A percentile compares a stretch with the other conserved stretches of the same genome.
Conservation (phyloP, 2,329 filamentous ascomycete species). For the Lachnellula willkommii region DNA sequence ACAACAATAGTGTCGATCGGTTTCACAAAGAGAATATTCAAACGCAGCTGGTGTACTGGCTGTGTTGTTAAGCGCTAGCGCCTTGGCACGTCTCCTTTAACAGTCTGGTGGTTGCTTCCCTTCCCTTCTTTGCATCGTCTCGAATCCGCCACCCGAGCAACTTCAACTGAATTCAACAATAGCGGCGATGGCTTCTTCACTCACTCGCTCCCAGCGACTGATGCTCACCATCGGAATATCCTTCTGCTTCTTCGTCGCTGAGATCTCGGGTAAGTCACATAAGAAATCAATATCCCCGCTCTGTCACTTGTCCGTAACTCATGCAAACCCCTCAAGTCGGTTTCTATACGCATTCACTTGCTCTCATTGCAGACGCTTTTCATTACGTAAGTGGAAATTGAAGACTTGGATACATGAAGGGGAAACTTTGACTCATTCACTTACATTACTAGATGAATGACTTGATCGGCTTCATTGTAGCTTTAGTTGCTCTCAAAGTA, state of each 20-base stretch:
- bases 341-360: slow-evolving; percentile 65
- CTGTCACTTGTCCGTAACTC: background rate
- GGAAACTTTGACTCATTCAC: background rate
- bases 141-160: background rate
- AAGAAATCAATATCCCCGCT: background rate
- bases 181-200: background rate
- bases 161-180: background rate
- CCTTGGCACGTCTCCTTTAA: background rate
- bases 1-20: too few relatives aligned
- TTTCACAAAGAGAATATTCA: too few relatives aligned
- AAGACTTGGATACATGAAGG: background rate
- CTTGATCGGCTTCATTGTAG: slow-evolving; percentile 62
- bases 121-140: background rate
- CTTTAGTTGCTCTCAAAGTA: slow-evolving; percentile 59
- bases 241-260: slow-evolving; percentile 41
- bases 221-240: slow-evolving; percentile 37
- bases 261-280: slow-evolving; percentile 37
- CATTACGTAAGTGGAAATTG: slow-evolving; percentile 54
- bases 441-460: slow-evolving; percentile 55
- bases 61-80: background rate
- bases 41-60: too few relatives aligned
- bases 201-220: background rate
- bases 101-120: background rate
- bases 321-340: slow-evolving; percentile 43
- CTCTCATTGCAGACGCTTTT: slow-evolving; percentile 71